These are phyloP conservation scores for Psidium guajava DNA, from an alignment of 345 rosid species.

Conservation along the genomic window DNA sequence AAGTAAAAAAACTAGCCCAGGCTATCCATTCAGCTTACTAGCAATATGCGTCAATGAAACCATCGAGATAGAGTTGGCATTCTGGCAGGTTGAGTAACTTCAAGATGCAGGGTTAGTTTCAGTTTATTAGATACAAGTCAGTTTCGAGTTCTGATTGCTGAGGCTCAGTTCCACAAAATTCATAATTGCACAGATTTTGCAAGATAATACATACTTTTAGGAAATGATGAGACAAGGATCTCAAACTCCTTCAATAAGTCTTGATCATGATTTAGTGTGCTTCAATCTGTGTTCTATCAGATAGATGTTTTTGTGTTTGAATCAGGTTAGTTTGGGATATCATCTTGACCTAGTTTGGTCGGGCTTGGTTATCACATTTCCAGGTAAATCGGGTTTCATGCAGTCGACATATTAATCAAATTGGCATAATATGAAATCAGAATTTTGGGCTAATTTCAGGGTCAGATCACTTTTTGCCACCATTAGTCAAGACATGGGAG, in stretches of 20 bases:
- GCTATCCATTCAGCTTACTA: background rate
- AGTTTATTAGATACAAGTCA: background rate
- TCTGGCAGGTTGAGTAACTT: background rate
- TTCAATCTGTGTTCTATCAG: background rate
- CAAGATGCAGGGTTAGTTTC: background rate
- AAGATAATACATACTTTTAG: background rate
- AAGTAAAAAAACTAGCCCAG: background rate
- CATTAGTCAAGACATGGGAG: background rate
- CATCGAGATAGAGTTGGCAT: background rate
- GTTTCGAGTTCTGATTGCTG: background rate
- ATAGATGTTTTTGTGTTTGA: background rate
- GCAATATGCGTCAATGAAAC: background rate
- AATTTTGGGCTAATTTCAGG: background rate
- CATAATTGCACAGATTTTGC: background rate
- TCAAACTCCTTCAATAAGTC: background rate
- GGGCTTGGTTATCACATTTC: background rate
- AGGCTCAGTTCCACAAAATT: background rate
- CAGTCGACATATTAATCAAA: background rate
- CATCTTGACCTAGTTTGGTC: background rate
- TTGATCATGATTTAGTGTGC: background rate
- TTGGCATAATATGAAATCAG: background rate
- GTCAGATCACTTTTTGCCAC: background rate
- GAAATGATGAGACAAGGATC: background rate
- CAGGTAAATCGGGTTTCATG: background rate
- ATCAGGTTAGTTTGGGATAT: background rate